Base-by-base conservation (phyloP, 805 yeast species). In the Torulaspora delbrueckii region DNA sequence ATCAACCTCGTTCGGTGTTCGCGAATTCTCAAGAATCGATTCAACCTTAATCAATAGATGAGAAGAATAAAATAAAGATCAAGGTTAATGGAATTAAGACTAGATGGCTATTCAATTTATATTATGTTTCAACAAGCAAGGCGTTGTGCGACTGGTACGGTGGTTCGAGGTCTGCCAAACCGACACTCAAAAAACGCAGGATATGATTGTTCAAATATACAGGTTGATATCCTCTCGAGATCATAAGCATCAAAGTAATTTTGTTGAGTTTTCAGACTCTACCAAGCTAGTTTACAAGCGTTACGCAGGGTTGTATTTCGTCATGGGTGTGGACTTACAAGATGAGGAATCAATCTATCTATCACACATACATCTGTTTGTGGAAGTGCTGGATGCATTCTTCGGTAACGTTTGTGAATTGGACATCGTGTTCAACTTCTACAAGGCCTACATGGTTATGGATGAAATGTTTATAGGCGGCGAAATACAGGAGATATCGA, bases 401-500 rank as follows among this genome's bases (percentile, higher is more conserved):
- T 91, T 91, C 58, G 84, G 88, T 53, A 88, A 82, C 58, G 98
- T 91, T 6, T 90, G 97, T 68, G 97, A 91, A 66, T 73, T 91
- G 54, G 98, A 91, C 63, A 74, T 93, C 46, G 95, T 93, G 16
- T 93, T 90, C 71, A 88, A 89, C 66, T 91, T 91, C 66, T 82
- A 83, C 71, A 87, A 84, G 63, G 82, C 87, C 9, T 86, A 89
- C 63, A 74, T 77, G 44, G 84, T 89, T 7, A 63, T 93, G 48
- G 97, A 93, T 63, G 96, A 90, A 65, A 75, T 93, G 62, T 87
- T 84, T 57, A 61, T 87, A 38, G 96, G 90, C 9, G 99, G 99
- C 9, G 97, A 93, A 63, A 72, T 90, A 9, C 88, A 85, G 60
- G 96, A 89, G 60, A 84, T 89, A 1, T 84, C 87, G 53, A 87